Conservation (phyloP, 139 green algal genomes). For the Chlamydomonas schloesseri region DNA sequence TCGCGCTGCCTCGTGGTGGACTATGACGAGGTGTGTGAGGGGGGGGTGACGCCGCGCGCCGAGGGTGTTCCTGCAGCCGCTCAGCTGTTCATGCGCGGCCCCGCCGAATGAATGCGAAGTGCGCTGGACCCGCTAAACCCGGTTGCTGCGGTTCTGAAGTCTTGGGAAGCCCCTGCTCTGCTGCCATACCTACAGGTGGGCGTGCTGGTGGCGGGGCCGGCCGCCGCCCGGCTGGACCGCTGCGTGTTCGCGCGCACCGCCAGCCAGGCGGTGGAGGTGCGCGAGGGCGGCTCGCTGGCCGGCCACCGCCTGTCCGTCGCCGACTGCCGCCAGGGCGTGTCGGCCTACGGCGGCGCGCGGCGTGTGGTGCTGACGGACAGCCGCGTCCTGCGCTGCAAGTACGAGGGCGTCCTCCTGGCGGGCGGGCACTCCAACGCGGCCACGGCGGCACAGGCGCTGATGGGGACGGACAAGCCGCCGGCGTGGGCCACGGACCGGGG, state of each 20-base stretch:
- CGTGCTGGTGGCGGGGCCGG: neutral
- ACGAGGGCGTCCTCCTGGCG: conserved; percentile 19
- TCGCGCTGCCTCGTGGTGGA: conserved; percentile 31
- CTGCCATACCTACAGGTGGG: neutral
- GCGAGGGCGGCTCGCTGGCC: conserved; percentile 9
- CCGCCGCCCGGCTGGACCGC: neutral
- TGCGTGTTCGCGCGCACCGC: conserved; percentile 22
- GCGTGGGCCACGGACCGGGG: too few species aligned
- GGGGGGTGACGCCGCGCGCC: too few species aligned
- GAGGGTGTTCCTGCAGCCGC: too few species aligned
- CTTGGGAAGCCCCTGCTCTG: too few species aligned
- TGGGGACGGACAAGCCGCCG: too few species aligned
- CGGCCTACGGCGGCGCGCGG: conserved; percentile 40
- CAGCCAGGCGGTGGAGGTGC: conserved; percentile 36
- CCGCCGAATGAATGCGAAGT: too few species aligned
- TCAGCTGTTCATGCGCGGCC: too few species aligned
- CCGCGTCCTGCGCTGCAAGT: neutral
- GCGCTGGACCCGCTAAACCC: too few species aligned
- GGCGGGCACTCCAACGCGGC: conserved; percentile 33
- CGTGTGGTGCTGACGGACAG: conserved; percentile 14
- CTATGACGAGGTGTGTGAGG: conserved; percentile 8
- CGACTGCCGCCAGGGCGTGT: conserved; percentile 26
- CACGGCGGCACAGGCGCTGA: conserved; percentile 11
- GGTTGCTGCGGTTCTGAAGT: too few species aligned
- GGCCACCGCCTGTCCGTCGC: neutral